Evolutionary conservation across 768 basidiomycete genomes (phyloP).

Genomic region (Tricholoma flavovirens): DNA sequence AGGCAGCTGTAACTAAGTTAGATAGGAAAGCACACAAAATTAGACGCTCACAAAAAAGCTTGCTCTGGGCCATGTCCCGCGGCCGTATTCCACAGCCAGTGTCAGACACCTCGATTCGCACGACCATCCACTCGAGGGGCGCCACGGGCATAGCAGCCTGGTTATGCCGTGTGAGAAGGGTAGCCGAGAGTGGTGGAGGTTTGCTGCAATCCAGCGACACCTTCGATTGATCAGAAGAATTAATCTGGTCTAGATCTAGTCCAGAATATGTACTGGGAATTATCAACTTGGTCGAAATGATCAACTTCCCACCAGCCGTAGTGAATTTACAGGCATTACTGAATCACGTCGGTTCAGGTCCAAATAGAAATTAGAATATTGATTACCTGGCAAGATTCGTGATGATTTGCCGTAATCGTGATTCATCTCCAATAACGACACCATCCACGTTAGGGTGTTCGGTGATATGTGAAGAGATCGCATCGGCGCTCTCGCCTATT

Average conservation of each 20-base stretch:
- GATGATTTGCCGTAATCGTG: slow-evolving; percentile 72
- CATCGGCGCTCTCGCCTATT: slow-evolving; percentile 42
- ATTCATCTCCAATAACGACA: slow-evolving; percentile 79
- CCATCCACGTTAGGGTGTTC: slow-evolving; percentile 51
- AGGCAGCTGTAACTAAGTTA: slow-evolving; percentile 42
- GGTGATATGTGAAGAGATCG: slow-evolving; percentile 34
- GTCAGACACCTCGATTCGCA: slow-evolving; percentile 81
- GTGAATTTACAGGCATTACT: slow-evolving; percentile 84
- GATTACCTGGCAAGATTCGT: slow-evolving; percentile 75
- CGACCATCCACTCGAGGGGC: slow-evolving; percentile 59
- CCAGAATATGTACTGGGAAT: slow-evolving; percentile 19
- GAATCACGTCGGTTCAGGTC: neutral
- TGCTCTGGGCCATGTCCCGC: slow-evolving; percentile 62
- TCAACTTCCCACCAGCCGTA: slow-evolving; percentile 59
- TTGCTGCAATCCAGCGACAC: slow-evolving; percentile 18
- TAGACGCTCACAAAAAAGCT: slow-evolving; percentile 52
- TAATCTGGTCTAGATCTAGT: neutral
- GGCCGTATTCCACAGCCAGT: slow-evolving; percentile 52
- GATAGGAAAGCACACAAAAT: neutral
- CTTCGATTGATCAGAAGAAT: neutral
- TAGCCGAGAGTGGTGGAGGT: slow-evolving; percentile 32
- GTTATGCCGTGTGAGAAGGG: slow-evolving; percentile 48
- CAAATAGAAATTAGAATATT: neutral
- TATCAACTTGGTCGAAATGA: slow-evolving; percentile 61
- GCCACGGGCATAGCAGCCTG: slow-evolving; percentile 32